Evolutionary conservation across 257 asterid genomes (phyloP).

Genomic region (Petunia axillaris): DNA sequence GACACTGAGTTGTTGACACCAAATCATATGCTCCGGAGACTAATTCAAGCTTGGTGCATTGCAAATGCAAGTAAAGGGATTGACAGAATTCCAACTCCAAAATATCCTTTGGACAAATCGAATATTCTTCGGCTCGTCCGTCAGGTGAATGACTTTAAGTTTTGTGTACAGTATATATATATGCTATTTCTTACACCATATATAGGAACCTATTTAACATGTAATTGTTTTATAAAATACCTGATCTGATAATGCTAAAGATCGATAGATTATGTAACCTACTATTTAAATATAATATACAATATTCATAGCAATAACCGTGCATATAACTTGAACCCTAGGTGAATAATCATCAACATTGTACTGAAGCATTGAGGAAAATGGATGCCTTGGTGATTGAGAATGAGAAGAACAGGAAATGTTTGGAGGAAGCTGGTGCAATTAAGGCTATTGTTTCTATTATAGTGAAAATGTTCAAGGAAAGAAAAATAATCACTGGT

Average conservation of each 20-base stretch:
- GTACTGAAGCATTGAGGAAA: conserved; percentile 37
- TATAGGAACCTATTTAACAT: too few species aligned
- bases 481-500: conserved; percentile 21
- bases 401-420: conserved; percentile 37
- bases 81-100: conserved; percentile 48
- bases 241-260: not conserved
- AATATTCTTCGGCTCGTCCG: conserved; percentile 35
- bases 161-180: not conserved
- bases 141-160: conserved; percentile 19
- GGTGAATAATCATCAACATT: conserved; percentile 32
- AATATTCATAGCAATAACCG: not conserved
- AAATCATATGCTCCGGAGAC: conserved; percentile 59
- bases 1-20: conserved; percentile 56
- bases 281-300: not conserved
- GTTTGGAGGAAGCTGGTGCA: conserved; percentile 45
- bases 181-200: too few species aligned
- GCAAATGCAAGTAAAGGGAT: conserved; percentile 34
- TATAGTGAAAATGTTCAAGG: conserved; percentile 31
- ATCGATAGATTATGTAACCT: not conserved
- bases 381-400: conserved; percentile 46
- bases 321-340: not conserved
- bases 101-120: conserved; percentile 34
- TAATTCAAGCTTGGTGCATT: conserved; percentile 64
- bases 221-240: not conserved
- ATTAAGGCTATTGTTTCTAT: conserved; percentile 25